These are phyloP conservation scores for Naematelia encephala DNA, from an alignment of 768 basidiomycete species.

Conservation along the genomic window DNA sequence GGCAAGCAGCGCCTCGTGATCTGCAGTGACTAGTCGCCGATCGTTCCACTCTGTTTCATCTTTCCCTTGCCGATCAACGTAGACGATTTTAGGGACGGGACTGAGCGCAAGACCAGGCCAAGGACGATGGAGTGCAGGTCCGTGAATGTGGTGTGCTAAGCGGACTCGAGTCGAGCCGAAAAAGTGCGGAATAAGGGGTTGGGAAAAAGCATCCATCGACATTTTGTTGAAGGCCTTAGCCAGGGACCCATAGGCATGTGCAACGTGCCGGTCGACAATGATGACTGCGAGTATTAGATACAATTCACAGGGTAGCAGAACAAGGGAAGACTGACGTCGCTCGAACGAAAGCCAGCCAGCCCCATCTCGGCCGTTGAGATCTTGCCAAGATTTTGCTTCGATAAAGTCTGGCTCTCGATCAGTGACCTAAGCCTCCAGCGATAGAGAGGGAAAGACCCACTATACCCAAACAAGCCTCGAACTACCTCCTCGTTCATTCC, in stretches of 20 bases:
- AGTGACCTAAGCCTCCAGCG: too few species aligned
- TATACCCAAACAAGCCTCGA: conserved; percentile 4
- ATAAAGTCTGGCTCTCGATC: conserved; percentile 5
- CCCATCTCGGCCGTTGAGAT: background rate
- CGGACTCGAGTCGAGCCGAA: conserved; percentile 3
- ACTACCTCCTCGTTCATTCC: conserved; percentile 16
- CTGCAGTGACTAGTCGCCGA: conserved; percentile 7
- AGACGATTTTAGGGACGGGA: conserved; percentile 10
- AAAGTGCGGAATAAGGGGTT: conserved; percentile 7
- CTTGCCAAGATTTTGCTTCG: conserved; percentile 1
- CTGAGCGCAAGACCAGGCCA: background rate
- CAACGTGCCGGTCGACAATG: conserved; percentile 10
- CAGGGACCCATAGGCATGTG: conserved; percentile 10
- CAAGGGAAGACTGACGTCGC: background rate
- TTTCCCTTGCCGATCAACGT: conserved; percentile 15
- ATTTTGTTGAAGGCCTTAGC: conserved; percentile 11
- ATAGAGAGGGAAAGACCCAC: too few species aligned
- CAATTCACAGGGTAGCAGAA: background rate
- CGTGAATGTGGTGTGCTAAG: background rate
- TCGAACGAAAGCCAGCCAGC: background rate
- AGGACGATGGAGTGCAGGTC: background rate
- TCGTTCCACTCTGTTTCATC: background rate
- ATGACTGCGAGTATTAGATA: conserved; percentile 2
- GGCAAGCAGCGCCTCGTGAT: conserved; percentile 4
- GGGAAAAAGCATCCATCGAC: conserved; percentile 7